These are phyloP conservation scores for Salvia miltiorrhiza DNA, from an alignment of 257 asterid species.

Conservation along the genomic window DNA sequence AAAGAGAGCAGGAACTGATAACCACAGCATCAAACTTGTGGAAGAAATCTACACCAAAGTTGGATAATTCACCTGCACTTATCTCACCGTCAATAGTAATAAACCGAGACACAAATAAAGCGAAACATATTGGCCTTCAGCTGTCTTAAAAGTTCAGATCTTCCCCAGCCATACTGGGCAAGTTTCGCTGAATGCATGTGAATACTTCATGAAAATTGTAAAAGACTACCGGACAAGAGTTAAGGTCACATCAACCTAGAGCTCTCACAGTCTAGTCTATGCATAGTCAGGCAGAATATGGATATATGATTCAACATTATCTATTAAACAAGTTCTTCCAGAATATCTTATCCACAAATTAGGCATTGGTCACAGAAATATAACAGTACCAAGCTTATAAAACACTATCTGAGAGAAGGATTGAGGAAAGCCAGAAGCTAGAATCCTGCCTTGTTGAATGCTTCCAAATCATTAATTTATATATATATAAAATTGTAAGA, in stretches of 20 bases:
- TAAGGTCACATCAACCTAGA: neutral
- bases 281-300: neutral
- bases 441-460: neutral
- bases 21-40: conserved; percentile 59
- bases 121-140: conserved; percentile 1
- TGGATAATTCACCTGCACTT: conserved; percentile 45
- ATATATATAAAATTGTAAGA: neutral
- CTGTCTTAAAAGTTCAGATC: conserved; percentile 3
- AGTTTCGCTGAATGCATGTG: neutral
- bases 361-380: neutral
- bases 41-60: conserved; percentile 46
- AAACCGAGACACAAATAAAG: neutral
- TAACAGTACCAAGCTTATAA: neutral
- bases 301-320: neutral
- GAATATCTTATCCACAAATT: neutral
- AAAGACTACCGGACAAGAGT: neutral
- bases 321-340: neutral
- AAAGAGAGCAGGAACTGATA: conserved; percentile 48
- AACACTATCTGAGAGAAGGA: neutral
- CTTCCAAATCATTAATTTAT: neutral
- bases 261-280: neutral
- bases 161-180: neutral
- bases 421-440: conserved; percentile 2
- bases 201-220: neutral
- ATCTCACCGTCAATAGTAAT: conserved; percentile 2